phyloP scores from a whole-genome alignment of 768 basidiomycete genomes.

The Mycena albidolilacea region DNA sequence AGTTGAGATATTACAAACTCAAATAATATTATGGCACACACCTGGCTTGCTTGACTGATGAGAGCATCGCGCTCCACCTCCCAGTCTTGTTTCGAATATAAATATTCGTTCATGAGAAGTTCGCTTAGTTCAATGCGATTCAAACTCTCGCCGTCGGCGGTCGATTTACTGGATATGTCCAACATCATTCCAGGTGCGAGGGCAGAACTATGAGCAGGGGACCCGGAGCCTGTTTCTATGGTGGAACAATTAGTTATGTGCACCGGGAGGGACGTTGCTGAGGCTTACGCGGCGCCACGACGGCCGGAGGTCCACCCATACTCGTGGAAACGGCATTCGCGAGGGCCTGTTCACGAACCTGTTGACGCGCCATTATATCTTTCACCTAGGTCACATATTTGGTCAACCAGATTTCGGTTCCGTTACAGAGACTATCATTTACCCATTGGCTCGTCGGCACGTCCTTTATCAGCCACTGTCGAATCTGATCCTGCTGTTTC shows the following conservation, averaged over 20 bases:
- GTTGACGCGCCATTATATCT: conserved; percentile 39
- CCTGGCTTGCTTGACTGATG: conserved; percentile 39
- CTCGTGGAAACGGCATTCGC: background rate
- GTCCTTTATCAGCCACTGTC: conserved; percentile 45
- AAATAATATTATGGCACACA: background rate
- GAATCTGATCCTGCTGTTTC: conserved; percentile 45
- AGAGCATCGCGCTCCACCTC: conserved; percentile 47
- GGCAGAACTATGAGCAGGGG: background rate
- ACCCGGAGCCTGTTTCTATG: too few relatives aligned
- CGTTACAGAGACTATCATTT: too few relatives aligned
- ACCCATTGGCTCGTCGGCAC: conserved; percentile 43
- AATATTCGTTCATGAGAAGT: conserved; percentile 47
- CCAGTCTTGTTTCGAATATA: conserved; percentile 47
- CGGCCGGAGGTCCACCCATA: background rate
- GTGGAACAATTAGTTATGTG: too few relatives aligned
- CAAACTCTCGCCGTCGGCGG: conserved; percentile 22
- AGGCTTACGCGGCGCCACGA: conserved; percentile 1
- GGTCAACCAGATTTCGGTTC: too few relatives aligned
- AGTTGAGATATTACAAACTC: background rate
- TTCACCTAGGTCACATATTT: background rate
- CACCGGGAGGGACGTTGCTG: too few relatives aligned
- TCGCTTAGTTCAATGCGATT: conserved; percentile 48
- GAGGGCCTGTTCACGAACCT: conserved; percentile 20
- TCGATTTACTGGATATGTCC: conserved; percentile 16
- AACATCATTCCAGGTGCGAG: conserved; percentile 24